phyloP scores from a whole-genome alignment of 176 grass and related monocot species.

The Olyra latifolia region DNA sequence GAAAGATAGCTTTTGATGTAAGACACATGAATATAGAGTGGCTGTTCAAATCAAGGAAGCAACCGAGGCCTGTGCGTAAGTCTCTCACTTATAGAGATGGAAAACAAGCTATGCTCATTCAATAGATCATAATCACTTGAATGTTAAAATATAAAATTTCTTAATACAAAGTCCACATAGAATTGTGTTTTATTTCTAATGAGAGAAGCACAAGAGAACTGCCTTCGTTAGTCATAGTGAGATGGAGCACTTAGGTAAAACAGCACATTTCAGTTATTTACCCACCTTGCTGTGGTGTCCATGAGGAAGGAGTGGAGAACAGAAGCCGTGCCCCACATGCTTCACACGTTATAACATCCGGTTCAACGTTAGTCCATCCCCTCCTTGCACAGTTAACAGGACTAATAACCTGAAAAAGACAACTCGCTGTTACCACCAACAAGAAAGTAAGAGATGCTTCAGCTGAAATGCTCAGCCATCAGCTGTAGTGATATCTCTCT shows the following conservation, averaged over 20 bases:
- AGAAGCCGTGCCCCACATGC: slow-evolving; percentile 85
- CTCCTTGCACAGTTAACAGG: slow-evolving; percentile 96
- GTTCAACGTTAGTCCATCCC: slow-evolving; percentile 90
- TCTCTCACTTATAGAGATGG: slow-evolving; percentile 4
- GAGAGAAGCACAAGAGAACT: neutral
- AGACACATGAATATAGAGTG: neutral
- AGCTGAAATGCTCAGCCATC: slow-evolving; percentile 1
- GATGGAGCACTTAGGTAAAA: neutral
- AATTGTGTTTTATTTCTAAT: neutral
- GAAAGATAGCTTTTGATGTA: slow-evolving; percentile 18
- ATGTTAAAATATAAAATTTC: neutral
- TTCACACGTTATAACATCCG: slow-evolving; percentile 87
- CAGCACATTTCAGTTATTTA: slow-evolving; percentile 18
- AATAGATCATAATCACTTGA: slow-evolving; percentile 12
- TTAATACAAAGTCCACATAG: slow-evolving; percentile 7
- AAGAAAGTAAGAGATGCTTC: neutral
- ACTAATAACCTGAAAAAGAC: slow-evolving; percentile 62
- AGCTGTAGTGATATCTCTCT: neutral
- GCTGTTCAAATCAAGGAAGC: slow-evolving; percentile 14
- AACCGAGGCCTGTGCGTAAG: no score
- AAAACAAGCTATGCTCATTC: neutral
- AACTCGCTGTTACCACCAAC: slow-evolving; percentile 5
- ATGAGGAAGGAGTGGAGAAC: slow-evolving; percentile 87
- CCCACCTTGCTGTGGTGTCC: slow-evolving; percentile 81
- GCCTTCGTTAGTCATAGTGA: neutral